phyloP scores from a whole-genome alignment of 371 early-diverging fungal genomes.

The Mortierella sp. region DNA sequence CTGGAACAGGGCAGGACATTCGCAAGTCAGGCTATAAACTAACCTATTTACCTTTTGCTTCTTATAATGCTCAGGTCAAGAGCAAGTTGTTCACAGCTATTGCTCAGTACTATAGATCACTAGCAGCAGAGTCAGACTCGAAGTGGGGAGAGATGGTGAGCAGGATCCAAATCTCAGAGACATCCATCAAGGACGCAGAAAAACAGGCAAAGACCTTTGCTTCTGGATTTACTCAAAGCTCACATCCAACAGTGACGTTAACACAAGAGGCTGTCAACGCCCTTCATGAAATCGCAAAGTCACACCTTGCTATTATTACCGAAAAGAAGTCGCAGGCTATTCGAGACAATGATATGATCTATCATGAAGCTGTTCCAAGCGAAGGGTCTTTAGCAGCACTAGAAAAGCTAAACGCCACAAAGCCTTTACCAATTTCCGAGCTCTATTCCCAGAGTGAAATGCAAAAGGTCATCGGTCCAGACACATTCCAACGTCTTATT shows the following conservation, averaged over 20 bases:
- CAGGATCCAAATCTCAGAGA: slow-evolving; percentile 83
- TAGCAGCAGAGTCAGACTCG: slow-evolving; percentile 78
- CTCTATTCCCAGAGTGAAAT: slow-evolving; percentile 75
- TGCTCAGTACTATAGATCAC: slow-evolving; percentile 86
- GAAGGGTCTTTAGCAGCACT: slow-evolving; percentile 82
- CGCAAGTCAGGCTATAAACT: neutral
- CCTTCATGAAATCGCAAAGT: slow-evolving; percentile 75
- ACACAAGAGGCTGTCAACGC: slow-evolving; percentile 72
- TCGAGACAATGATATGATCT: slow-evolving; percentile 96
- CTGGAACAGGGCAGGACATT: neutral
- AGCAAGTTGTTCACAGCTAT: slow-evolving; percentile 87
- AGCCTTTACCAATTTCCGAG: slow-evolving; percentile 82
- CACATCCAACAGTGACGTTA: slow-evolving; percentile 52
- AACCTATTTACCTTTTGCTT: neutral
- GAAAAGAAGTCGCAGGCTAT: slow-evolving; percentile 72
- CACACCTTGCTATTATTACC: slow-evolving; percentile 65
- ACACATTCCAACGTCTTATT: slow-evolving; percentile 89
- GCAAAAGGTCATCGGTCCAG: slow-evolving; percentile 81
- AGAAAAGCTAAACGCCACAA: slow-evolving; percentile 85
- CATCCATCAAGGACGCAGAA: slow-evolving; percentile 84
- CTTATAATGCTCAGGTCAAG: slow-evolving; percentile 68
- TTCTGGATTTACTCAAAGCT: slow-evolving; percentile 58
- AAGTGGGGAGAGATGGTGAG: slow-evolving; percentile 91
- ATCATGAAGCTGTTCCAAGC: slow-evolving; percentile 90
- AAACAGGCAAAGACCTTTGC: slow-evolving; percentile 77